These are phyloP conservation scores for Auricularia auricula-judae DNA, from an alignment of 768 basidiomycete species.

Conservation along the genomic window DNA sequence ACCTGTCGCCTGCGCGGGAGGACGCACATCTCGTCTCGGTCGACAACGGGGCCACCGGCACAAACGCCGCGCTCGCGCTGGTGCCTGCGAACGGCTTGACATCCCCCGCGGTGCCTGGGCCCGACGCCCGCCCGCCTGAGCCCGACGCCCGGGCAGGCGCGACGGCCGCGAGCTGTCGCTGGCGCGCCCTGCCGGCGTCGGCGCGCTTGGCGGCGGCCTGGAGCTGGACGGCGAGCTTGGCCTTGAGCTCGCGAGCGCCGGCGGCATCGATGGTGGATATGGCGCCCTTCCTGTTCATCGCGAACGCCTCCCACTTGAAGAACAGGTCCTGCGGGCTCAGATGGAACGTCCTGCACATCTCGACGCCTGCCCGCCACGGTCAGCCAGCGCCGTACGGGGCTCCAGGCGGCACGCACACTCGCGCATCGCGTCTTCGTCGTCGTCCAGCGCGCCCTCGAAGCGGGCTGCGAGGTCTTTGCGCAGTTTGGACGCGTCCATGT, in stretches of 20 bases:
- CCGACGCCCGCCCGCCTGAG: too few relatives aligned
- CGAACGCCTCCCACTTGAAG: slow-evolving; percentile 34
- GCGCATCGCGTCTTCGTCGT: slow-evolving; percentile 2
- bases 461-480: not conserved
- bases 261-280: slow-evolving; percentile 1
- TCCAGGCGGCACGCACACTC: slow-evolving; percentile 4
- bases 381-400: not conserved
- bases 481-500: slow-evolving; percentile 1
- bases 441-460: slow-evolving; percentile 7
- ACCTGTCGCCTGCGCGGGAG: not conserved
- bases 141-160: too few relatives aligned
- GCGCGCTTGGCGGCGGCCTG: slow-evolving; percentile 13
- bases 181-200: too few relatives aligned
- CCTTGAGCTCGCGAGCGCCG: slow-evolving; percentile 12
- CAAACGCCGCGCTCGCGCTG: not conserved
- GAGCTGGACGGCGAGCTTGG: slow-evolving; percentile 21
- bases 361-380: slow-evolving; percentile 20
- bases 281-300: slow-evolving; percentile 11
- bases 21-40: not conserved
- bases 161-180: too few relatives aligned
- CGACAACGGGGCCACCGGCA: not conserved
- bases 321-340: slow-evolving; percentile 25
- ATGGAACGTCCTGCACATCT: slow-evolving; percentile 27
- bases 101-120: not conserved
- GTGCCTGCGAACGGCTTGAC: not conserved